Conservation (phyloP, 2,329 filamentous ascomycete species). For the Fusarium succisae region DNA sequence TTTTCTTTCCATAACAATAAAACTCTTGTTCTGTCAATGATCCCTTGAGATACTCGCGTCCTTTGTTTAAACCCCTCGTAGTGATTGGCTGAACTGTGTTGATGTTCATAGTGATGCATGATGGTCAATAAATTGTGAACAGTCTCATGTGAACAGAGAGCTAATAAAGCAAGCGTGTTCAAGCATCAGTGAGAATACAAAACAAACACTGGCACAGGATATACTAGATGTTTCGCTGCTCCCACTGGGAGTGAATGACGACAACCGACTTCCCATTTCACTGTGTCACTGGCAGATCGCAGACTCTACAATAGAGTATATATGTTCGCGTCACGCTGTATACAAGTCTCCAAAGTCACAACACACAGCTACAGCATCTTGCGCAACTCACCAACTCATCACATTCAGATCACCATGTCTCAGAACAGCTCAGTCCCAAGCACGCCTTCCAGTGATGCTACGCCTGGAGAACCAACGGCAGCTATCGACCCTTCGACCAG, state of each 20-base stretch:
- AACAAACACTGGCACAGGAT: rapidly evolving
- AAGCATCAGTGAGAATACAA: rapidly evolving
- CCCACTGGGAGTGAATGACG: neutral
- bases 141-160: rapidly evolving
- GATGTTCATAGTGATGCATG: no score
- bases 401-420: neutral
- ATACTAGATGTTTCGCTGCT: neutral
- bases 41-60: rapidly evolving
- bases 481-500: rapidly evolving
- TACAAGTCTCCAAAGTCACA: rapidly evolving
- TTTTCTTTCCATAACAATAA: no score
- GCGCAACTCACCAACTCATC: rapidly evolving
- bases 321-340: rapidly evolving
- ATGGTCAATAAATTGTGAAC: rapidly evolving
- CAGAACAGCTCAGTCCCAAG: no score
- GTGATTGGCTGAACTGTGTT: rapidly evolving
- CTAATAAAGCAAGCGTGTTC: rapidly evolving
- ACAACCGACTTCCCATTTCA: rapidly evolving
- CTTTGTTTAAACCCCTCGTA: rapidly evolving
- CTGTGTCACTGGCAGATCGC: neutral
- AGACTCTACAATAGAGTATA: neutral
- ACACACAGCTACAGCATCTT: neutral
- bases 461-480: rapidly evolving
- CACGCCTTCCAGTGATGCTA: rapidly evolving
- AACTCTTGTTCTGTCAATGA: no score